Evolutionary conservation across 495 filamentous ascomycete species (phyloP).

Genomic region (Aspergillus funiculosus): DNA sequence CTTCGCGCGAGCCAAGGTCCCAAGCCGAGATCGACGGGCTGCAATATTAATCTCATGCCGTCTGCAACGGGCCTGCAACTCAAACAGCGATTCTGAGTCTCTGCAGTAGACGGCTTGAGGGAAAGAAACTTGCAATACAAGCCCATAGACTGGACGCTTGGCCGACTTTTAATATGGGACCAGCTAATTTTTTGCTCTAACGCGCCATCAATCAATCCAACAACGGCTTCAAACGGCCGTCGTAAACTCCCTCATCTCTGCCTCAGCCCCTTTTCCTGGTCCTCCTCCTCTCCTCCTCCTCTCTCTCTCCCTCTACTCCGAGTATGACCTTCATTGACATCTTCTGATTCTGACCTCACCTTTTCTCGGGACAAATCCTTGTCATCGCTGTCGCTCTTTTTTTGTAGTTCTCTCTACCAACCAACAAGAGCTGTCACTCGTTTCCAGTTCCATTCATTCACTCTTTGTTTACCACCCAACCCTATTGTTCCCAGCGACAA

Average conservation of each 20-base stretch:
- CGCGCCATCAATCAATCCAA: not conserved
- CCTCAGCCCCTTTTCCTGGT: constrained; percentile 4
- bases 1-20: not conserved
- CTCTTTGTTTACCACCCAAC: constrained; percentile 22
- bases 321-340: not conserved
- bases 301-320: too few relatives aligned
- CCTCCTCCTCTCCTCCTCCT: not conserved
- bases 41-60: not conserved
- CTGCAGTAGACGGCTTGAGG: too few relatives aligned
- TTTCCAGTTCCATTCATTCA: constrained; percentile 39
- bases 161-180: too few relatives aligned
- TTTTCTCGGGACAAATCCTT: constrained; percentile 1
- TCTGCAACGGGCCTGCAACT: not conserved
- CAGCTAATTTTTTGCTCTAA: not conserved
- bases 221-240: not conserved
- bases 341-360: not conserved
- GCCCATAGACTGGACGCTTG: too few relatives aligned
- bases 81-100: too few relatives aligned
- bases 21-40: not conserved
- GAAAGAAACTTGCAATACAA: too few relatives aligned
- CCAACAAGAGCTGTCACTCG: constrained; percentile 37
- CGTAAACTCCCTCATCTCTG: not conserved
- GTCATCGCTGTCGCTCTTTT: constrained; percentile 1
- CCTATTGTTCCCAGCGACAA: not conserved
- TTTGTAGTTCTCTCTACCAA: constrained; percentile 19